A percentile compares a stretch with the other conserved stretches of the same genome.
Conservation (phyloP, 2,329 filamentous ascomycete species). For the Aspergillus cejpii region DNA sequence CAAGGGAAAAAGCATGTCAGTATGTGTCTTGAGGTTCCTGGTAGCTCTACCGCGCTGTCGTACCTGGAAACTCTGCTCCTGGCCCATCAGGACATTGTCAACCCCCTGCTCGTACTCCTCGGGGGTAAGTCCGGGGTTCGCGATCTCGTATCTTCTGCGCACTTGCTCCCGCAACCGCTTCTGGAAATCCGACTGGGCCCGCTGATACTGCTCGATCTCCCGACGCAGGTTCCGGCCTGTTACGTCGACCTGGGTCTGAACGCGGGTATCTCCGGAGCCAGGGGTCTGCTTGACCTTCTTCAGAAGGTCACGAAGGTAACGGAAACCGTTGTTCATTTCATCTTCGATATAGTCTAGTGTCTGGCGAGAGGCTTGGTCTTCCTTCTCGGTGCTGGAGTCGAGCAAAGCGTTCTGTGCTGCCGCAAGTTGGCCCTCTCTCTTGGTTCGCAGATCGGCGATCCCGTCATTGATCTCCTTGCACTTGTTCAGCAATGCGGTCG, state of each 20-base stretch:
- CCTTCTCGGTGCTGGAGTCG: conserved; percentile 64
- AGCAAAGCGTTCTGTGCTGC: conserved; percentile 67
- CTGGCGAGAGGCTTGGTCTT: conserved; percentile 58
- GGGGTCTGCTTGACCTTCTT: conserved; percentile 75
- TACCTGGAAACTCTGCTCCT: conserved; percentile 75
- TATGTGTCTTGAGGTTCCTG: neutral
- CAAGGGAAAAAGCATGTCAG: neutral
- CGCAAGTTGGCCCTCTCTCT: conserved; percentile 38
- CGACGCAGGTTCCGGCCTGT: conserved; percentile 73
- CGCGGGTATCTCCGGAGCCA: conserved; percentile 65
- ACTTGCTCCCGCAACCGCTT: conserved; percentile 76
- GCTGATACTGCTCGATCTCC: conserved; percentile 75
- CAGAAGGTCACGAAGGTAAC: conserved; percentile 69
- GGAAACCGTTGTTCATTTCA: conserved; percentile 78
- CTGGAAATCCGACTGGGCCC: conserved; percentile 71
- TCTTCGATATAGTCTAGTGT: conserved; percentile 67
- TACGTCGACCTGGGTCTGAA: conserved; percentile 71
- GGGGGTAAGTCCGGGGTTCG: conserved; percentile 71
- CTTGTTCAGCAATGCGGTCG: conserved; percentile 76
- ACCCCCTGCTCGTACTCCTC: conserved; percentile 71
- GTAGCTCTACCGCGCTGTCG: conserved; percentile 36
- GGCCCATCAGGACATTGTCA: conserved; percentile 55
- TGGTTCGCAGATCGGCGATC: conserved; percentile 66
- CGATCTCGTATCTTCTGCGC: conserved; percentile 84
- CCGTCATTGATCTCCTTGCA: conserved; percentile 72